phyloP scores from a whole-genome alignment of 78 protist species.

The Polysphondylium violaceum region DNA sequence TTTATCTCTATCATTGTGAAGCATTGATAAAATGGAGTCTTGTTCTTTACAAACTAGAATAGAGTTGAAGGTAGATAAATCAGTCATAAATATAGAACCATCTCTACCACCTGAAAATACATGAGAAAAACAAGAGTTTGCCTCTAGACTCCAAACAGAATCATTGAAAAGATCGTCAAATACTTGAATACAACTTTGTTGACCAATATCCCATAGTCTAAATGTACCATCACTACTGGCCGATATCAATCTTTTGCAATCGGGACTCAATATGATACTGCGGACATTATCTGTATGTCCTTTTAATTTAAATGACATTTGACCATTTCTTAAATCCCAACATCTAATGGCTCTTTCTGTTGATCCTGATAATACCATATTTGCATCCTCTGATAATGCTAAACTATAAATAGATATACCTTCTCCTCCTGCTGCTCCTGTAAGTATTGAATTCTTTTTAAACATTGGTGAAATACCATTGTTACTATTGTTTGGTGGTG shows the following conservation, averaged over 20 bases:
- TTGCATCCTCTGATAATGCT: slow-evolving; percentile 44
- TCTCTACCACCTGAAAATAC: slow-evolving; percentile 67
- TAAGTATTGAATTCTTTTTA: not conserved
- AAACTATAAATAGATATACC: slow-evolving; percentile 68
- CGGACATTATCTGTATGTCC: slow-evolving; percentile 68
- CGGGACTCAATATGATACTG: slow-evolving; percentile 3
- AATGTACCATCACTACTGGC: slow-evolving; percentile 61
- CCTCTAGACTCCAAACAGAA: slow-evolving; percentile 52
- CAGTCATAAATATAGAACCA: slow-evolving; percentile 25
- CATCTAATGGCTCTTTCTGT: slow-evolving; percentile 52
- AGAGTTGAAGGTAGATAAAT: slow-evolving; percentile 24
- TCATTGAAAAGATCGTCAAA: slow-evolving; percentile 50
- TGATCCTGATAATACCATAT: slow-evolving; percentile 39
- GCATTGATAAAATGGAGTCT: slow-evolving; percentile 12
- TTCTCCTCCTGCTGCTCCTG: slow-evolving; percentile 62
- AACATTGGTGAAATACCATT: slow-evolving; percentile 27
- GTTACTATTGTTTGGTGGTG: not conserved
- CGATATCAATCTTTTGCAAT: slow-evolving; percentile 33
- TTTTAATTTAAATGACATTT: slow-evolving; percentile 46
- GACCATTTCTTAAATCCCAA: slow-evolving; percentile 56
- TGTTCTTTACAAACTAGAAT: slow-evolving; percentile 6
- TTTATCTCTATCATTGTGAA: not conserved
- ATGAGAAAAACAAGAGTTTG: not conserved
- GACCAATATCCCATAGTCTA: slow-evolving; percentile 60
- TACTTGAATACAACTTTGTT: slow-evolving; percentile 36